Percentiles rank a stretch among this genome's conserved stretches.
Evolutionary conservation across 2,329 filamentous ascomycete genomes (phyloP).

Genomic region (Graphilbum ipis-grandicollis): DNA sequence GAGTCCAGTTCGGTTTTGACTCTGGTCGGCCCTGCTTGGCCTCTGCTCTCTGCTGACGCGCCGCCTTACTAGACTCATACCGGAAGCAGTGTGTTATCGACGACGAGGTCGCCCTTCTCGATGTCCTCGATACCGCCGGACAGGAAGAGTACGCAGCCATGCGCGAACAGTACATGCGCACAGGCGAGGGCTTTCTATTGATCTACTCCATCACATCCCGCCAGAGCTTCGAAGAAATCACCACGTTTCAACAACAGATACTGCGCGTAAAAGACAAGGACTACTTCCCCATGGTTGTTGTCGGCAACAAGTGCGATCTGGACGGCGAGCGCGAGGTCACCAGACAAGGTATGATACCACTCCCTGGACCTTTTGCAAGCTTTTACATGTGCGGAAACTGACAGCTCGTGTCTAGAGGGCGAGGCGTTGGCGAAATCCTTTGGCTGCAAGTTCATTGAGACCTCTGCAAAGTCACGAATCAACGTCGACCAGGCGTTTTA

Average conservation of each 20-base stretch:
- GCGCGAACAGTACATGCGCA: slow-evolving; percentile 99
- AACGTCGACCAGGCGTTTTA: slow-evolving; percentile 98
- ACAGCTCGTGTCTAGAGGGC: slow-evolving; percentile 46
- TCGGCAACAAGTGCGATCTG: slow-evolving; percentile 98
- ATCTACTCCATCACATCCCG: slow-evolving; percentile 97
- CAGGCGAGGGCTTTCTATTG: slow-evolving; percentile 90
- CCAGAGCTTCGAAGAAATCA: slow-evolving; percentile 96
- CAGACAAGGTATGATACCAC: slow-evolving; percentile 64
- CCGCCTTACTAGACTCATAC: slow-evolving; percentile 64
- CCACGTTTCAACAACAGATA: slow-evolving; percentile 97
- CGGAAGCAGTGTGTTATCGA: slow-evolving; percentile 99
- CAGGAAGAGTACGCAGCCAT: slow-evolving; percentile 99
- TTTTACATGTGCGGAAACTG: too few relatives aligned
- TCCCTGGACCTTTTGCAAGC: too few relatives aligned
- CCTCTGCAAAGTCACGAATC: slow-evolving; percentile 92
- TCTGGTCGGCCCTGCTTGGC: background rate
- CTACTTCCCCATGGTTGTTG: slow-evolving; percentile 98
- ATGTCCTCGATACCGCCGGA: slow-evolving; percentile 93
- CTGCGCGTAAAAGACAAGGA: slow-evolving; percentile 98
- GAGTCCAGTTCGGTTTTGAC: too few relatives aligned
- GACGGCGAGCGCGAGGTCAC: slow-evolving; percentile 83
- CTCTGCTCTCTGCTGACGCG: slow-evolving; percentile 10
- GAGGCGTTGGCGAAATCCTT: slow-evolving; percentile 73
- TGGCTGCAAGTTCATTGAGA: slow-evolving; percentile 97
- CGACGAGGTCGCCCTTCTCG: slow-evolving; percentile 91